phyloP scores from a whole-genome alignment of 768 basidiomycete species.

The Cantharellus cinnabarinus region DNA sequence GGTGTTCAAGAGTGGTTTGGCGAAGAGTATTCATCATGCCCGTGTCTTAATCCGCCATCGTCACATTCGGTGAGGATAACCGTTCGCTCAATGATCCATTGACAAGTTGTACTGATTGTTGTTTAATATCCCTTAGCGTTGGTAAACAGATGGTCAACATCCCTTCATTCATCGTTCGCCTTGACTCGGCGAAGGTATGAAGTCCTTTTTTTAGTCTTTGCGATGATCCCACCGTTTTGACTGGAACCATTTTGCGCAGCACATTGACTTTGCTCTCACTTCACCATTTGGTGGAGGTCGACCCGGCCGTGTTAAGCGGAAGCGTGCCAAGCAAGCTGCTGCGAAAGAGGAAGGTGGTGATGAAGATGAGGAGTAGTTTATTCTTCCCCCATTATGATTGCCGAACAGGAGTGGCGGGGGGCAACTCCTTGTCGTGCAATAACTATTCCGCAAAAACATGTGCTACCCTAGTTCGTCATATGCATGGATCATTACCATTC shows the following conservation, averaged over 20 bases:
- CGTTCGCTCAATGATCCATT: background rate
- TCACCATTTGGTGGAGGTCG: slow-evolving; percentile 93
- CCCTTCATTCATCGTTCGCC: slow-evolving; percentile 95
- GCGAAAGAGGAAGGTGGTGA: slow-evolving; percentile 81
- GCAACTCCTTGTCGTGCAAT: no score
- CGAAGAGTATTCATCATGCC: slow-evolving; percentile 97
- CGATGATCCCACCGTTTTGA: background rate
- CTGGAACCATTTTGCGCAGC: slow-evolving; percentile 18
- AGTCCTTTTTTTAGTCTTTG: background rate
- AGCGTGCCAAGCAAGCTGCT: slow-evolving; percentile 83
- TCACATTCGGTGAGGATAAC: slow-evolving; percentile 70
- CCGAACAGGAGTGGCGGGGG: no score
- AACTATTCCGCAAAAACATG: no score
- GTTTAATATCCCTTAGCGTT: slow-evolving; percentile 32
- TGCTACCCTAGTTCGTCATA: no score
- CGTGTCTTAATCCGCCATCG: slow-evolving; percentile 94
- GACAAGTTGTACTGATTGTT: background rate
- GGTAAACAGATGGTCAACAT: slow-evolving; percentile 99
- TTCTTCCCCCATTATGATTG: background rate
- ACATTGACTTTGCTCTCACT: slow-evolving; percentile 96
- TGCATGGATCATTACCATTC: no score
- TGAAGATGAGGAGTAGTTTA: slow-evolving; percentile 63
- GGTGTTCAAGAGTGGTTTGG: slow-evolving; percentile 97
- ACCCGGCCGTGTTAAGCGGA: slow-evolving; percentile 93
- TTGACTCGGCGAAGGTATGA: slow-evolving; percentile 80